Conservation (phyloP, 2,329 filamentous ascomycete species). For the Trichoderma polysporum region DNA sequence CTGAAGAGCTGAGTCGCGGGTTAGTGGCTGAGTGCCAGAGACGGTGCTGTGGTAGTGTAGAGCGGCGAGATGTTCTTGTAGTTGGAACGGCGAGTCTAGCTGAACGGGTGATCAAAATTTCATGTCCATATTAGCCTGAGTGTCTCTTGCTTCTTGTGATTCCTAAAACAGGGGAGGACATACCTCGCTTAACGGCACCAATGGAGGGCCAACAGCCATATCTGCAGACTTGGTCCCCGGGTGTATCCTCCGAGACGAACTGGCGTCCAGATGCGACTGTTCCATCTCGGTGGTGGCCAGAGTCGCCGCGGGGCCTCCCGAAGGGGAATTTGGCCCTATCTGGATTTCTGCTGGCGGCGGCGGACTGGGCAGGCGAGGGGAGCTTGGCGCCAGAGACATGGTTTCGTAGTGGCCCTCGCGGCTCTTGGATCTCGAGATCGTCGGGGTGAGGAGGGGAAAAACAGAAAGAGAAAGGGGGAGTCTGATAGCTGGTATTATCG, state of each 20-base stretch:
- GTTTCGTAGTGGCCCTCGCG: constrained; percentile 22
- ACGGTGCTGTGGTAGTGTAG: constrained; percentile 79
- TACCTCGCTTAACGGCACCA: constrained; percentile 83
- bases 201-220: constrained; percentile 87
- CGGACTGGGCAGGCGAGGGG: constrained; percentile 89
- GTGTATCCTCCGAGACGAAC: constrained; percentile 79
- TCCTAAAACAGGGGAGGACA: neutral
- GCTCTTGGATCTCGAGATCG: neutral
- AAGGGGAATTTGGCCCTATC: constrained; percentile 75
- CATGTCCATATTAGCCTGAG: constrained; percentile 2
- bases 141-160: neutral
- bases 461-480: neutral
- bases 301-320: constrained; percentile 53
- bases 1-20: constrained; percentile 68
- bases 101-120: constrained; percentile 37
- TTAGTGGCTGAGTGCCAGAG: constrained; percentile 68
- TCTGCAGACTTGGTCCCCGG: constrained; percentile 89
- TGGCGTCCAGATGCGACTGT: constrained; percentile 65
- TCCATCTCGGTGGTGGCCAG: constrained; percentile 62
- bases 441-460: neutral
- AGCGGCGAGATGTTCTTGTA: constrained; percentile 94
- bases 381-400: constrained; percentile 68
- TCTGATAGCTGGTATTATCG: neutral
- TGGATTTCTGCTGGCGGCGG: constrained; percentile 95
- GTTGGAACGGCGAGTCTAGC: constrained; percentile 96